A percentile compares a stretch with the other conserved stretches of the same genome.
phyloP scores from a whole-genome alignment of 1,284 basidiomycete species.

The Cryptococcus sp. region DNA sequence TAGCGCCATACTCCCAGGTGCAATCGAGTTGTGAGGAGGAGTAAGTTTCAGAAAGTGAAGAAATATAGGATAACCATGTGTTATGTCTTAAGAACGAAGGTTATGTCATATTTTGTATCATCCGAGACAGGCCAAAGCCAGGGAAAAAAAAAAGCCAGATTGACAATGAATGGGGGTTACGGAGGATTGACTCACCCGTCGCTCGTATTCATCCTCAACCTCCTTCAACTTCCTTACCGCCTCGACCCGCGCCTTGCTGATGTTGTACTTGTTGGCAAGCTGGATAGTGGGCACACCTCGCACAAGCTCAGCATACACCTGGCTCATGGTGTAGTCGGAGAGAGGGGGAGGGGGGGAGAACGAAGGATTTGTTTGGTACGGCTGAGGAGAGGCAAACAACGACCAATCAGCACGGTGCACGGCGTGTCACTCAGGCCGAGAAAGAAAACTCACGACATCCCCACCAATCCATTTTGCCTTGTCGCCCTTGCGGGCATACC shows the following conservation, averaged over 20 bases:
- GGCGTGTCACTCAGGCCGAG: background rate
- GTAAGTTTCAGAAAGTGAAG: conserved; percentile 50
- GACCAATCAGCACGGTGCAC: background rate
- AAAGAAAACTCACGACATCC: conserved; percentile 32
- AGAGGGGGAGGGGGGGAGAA: conserved; percentile 49
- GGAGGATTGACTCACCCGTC: conserved; percentile 39
- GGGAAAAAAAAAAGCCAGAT: background rate
- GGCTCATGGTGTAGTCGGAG: conserved; percentile 38
- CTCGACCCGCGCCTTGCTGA: conserved; percentile 46
- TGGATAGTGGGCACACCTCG: conserved; percentile 29
- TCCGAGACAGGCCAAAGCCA: conserved; percentile 18
- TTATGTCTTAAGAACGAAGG: conserved; percentile 50
- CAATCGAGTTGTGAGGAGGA: conserved; percentile 1
- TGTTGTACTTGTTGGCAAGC: conserved; percentile 38
- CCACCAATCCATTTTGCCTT: conserved; percentile 47
- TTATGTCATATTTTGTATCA: conserved; percentile 50
- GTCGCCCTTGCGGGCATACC: conserved; percentile 20
- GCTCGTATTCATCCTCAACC: conserved; percentile 37
- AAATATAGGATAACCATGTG: conserved; percentile 48
- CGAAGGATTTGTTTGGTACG: conserved; percentile 45
- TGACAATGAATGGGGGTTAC: background rate
- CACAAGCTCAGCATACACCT: conserved; percentile 29
- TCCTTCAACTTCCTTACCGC: conserved; percentile 47
- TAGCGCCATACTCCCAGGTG: conserved; percentile 13
- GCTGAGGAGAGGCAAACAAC: conserved; percentile 22